phyloP scores from a whole-genome alignment of 306 rosid species.

The Citrullus colocynthis region DNA sequence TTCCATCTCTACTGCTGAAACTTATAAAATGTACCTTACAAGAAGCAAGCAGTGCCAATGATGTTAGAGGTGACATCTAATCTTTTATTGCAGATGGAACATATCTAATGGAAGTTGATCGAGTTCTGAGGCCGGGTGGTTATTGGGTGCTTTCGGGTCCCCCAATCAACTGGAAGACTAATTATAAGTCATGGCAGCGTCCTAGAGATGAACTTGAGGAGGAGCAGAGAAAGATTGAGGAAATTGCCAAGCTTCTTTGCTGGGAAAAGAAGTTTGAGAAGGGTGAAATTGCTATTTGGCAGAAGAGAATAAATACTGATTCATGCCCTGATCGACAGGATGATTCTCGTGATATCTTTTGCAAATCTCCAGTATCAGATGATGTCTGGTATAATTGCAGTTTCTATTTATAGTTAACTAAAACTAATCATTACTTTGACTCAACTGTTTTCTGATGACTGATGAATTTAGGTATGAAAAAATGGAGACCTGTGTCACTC shows the following conservation, averaged over 20 bases:
- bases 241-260: conserved; percentile 76
- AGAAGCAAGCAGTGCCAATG: background rate
- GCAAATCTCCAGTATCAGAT: conserved; percentile 43
- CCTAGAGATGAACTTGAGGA: conserved; percentile 71
- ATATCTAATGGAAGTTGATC: conserved; percentile 84
- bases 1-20: background rate
- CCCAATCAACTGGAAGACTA: conserved; percentile 82
- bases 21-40: background rate
- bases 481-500: conserved; percentile 79
- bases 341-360: conserved; percentile 40
- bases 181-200: conserved; percentile 80
- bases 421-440: background rate
- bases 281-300: conserved; percentile 82
- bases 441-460: background rate
- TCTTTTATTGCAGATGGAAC: conserved; percentile 51
- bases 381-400: conserved; percentile 53
- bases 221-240: conserved; percentile 79
- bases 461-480: conserved; percentile 52
- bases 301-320: conserved; percentile 50
- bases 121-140: conserved; percentile 97
- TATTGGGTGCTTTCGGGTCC: conserved; percentile 98
- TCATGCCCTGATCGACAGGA: conserved; percentile 62
- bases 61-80: background rate
- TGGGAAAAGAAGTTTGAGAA: conserved; percentile 89
- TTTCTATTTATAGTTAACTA: background rate